phyloP scores from a whole-genome alignment of 1,139 yeast species.

The Magnusiomyces tetraspermus region DNA sequence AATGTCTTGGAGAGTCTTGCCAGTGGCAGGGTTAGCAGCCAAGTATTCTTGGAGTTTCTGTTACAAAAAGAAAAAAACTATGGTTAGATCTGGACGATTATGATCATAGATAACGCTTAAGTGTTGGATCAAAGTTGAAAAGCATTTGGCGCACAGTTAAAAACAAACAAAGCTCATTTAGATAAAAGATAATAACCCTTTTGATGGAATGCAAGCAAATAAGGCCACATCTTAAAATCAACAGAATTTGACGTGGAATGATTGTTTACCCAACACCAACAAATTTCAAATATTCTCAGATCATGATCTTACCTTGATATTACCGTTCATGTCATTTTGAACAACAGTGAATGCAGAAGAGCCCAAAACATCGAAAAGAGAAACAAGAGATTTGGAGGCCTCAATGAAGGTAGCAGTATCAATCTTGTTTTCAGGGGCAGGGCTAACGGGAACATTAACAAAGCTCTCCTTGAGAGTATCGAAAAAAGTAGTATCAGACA shows the following conservation, averaged over 20 bases:
- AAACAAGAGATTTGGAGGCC: constrained; percentile 77
- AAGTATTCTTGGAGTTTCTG: constrained; percentile 34
- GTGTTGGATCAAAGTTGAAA: too few species aligned
- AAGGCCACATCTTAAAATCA: too few species aligned
- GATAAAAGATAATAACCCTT: too few species aligned
- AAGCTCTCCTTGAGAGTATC: constrained; percentile 68
- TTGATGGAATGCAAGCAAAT: too few species aligned
- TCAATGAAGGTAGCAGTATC: constrained; percentile 67
- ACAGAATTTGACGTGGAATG: too few species aligned
- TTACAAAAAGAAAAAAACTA: too few species aligned
- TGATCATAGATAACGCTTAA: too few species aligned
- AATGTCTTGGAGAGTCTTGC: constrained; percentile 66
- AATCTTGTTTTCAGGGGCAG: constrained; percentile 44
- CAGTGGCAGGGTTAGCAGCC: constrained; percentile 52
- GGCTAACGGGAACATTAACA: constrained; percentile 56
- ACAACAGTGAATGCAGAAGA: constrained; percentile 79
- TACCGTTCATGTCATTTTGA: constrained; percentile 83
- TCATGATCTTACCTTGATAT: constrained; percentile 39
- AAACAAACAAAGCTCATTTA: too few species aligned
- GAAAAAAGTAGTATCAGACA: constrained; percentile 45
- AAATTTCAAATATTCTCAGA: too few species aligned
- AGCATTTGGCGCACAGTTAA: too few species aligned
- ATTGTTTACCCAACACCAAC: too few species aligned
- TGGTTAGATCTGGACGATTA: too few species aligned
- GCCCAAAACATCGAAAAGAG: constrained; percentile 74